Percentiles rank a stretch among this genome's conserved stretches.
Conservation (phyloP, 2,329 filamentous ascomycete species). For the Thyridium curvatum region DNA sequence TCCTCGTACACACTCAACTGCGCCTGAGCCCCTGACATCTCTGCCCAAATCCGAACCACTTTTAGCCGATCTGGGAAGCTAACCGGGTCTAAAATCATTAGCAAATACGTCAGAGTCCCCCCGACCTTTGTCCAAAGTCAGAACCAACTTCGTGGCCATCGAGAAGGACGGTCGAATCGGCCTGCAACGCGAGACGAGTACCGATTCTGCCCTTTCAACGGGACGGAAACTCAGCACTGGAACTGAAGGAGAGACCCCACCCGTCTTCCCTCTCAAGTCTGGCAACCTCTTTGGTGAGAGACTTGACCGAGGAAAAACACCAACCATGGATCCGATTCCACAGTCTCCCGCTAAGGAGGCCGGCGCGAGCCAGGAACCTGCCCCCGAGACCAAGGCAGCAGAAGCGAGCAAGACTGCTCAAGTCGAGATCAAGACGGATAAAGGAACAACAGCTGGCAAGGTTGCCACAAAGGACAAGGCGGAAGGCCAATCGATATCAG, state of each 20-base stretch:
- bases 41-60: neutral
- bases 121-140: constrained; percentile 66
- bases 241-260: constrained; percentile 29
- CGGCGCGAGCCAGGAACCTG: constrained; percentile 1
- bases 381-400: too few species aligned
- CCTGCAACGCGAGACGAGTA: constrained; percentile 37
- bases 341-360: constrained; percentile 30
- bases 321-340: constrained; percentile 32
- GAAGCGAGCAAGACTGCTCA: too few species aligned
- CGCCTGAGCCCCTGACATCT: neutral
- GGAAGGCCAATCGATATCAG: too few species aligned
- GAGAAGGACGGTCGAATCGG: constrained; percentile 58
- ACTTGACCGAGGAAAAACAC: constrained; percentile 19
- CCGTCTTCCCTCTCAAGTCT: constrained; percentile 29
- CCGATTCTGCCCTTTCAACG: constrained; percentile 31
- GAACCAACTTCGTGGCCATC: constrained; percentile 69
- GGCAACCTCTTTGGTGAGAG: constrained; percentile 20
- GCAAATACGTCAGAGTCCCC: constrained; percentile 37
- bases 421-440: too few species aligned
- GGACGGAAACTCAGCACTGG: constrained; percentile 29
- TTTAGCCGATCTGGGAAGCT: constrained; percentile 10
- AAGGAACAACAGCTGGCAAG: too few species aligned
- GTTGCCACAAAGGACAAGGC: too few species aligned
- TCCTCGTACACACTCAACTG: constrained; percentile 14
- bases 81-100: constrained; percentile 15